These are phyloP conservation scores for Vachellia collinsii DNA, from an alignment of 306 rosid species.

Conservation along the genomic window DNA sequence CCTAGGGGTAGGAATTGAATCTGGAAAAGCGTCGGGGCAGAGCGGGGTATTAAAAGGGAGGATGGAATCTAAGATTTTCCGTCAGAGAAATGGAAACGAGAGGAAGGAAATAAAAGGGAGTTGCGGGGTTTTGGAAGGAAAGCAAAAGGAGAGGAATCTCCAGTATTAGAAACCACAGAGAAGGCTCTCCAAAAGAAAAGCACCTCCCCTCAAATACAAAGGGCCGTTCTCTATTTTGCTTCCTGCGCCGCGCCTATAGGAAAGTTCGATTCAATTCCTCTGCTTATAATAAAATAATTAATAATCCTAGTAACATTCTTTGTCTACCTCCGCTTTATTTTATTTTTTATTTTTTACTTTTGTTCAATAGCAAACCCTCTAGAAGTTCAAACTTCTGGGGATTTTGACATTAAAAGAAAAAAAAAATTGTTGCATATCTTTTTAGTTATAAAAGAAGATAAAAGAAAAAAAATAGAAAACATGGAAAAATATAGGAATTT, in stretches of 20 bases:
- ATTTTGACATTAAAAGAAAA: too few species aligned
- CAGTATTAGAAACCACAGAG: background rate
- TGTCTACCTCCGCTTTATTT: too few species aligned
- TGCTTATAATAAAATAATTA: too few species aligned
- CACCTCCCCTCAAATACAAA: constrained; percentile 28
- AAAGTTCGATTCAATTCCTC: constrained; percentile 46
- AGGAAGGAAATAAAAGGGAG: background rate
- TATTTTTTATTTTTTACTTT: too few species aligned
- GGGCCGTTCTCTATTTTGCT: background rate
- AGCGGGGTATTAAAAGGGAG: background rate
- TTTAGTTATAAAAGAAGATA: too few species aligned
- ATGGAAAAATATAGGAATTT: too few species aligned
- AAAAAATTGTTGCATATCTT: too few species aligned
- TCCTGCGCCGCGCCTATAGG: constrained; percentile 24
- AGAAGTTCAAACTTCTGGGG: too few species aligned
- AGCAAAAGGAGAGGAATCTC: constrained; percentile 29
- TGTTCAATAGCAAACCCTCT: too few species aligned
- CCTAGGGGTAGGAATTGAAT: constrained; percentile 22
- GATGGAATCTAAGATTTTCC: constrained; percentile 8
- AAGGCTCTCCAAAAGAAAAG: constrained; percentile 38
- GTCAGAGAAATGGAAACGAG: background rate
- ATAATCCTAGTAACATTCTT: too few species aligned
- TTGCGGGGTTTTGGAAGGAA: constrained; percentile 4
- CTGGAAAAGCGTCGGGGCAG: background rate
- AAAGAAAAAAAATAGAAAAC: too few species aligned